Percentiles rank a stretch among this genome's conserved stretches.
Evolutionary conservation across 1,284 basidiomycete species (phyloP).

Genomic region (Apiotrichum sp.): DNA sequence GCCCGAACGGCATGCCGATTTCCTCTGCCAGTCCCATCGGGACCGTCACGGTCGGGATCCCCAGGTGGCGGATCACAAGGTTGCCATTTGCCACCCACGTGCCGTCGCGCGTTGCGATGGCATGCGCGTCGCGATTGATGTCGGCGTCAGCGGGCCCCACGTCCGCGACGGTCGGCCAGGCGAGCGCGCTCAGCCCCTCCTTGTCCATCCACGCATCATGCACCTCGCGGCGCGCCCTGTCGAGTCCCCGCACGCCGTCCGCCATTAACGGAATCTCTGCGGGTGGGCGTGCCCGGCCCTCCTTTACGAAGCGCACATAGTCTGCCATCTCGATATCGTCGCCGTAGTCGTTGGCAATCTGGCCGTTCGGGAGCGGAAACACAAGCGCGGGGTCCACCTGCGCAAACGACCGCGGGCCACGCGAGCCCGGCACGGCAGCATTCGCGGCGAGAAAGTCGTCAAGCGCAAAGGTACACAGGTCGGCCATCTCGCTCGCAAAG

Average conservation of each 20-base stretch:
- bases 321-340: slow-evolving; percentile 6
- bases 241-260: slow-evolving; percentile 1
- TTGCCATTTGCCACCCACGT: slow-evolving; percentile 13
- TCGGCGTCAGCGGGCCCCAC: slow-evolving; percentile 2
- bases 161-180: background rate
- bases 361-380: slow-evolving; percentile 4
- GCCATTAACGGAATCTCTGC: background rate
- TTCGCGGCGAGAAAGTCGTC: slow-evolving; percentile 10
- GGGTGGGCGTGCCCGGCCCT: background rate
- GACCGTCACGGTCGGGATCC: slow-evolving; percentile 6
- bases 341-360: background rate
- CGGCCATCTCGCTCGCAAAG: background rate
- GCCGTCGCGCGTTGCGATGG: background rate
- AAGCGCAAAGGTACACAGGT: background rate
- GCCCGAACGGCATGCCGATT: slow-evolving; percentile 9
- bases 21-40: slow-evolving; percentile 8
- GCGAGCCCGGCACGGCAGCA: background rate
- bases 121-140: background rate
- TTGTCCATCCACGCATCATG: slow-evolving; percentile 10
- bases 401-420: background rate
- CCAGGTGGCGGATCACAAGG: slow-evolving; percentile 3
- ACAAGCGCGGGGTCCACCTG: slow-evolving; percentile 4
- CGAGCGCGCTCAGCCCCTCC: background rate
- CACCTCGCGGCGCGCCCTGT: slow-evolving; percentile 3
- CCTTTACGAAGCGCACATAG: background rate